These are phyloP conservation scores for Colletotrichum gigasporum DNA, from an alignment of 2,329 filamentous ascomycete species.

Conservation along the genomic window DNA sequence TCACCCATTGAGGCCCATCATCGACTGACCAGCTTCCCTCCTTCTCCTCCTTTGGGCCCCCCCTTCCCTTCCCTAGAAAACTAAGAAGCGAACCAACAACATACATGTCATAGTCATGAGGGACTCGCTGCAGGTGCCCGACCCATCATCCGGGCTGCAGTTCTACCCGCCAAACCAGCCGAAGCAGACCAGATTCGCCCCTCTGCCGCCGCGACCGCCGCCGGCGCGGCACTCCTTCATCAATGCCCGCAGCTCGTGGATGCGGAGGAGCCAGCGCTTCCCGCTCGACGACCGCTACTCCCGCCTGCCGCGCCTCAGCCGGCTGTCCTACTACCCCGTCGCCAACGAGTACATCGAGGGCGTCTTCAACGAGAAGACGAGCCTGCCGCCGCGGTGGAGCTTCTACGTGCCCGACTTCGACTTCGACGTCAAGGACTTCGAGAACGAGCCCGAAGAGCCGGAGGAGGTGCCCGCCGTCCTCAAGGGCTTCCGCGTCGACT, in stretches of 20 bases:
- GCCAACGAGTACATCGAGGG: slow-evolving; percentile 33
- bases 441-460: not conserved
- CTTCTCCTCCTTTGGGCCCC: slow-evolving; percentile 1
- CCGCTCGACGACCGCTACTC: not conserved
- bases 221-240: slow-evolving; percentile 13
- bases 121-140: slow-evolving; percentile 19
- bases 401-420: slow-evolving; percentile 34
- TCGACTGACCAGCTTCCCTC: slow-evolving; percentile 4
- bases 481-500: slow-evolving; percentile 66
- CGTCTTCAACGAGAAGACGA: slow-evolving; percentile 32
- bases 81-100: not conserved
- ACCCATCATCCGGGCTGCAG: slow-evolving; percentile 18
- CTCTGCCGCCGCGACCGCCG: slow-evolving; percentile 19
- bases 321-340: slow-evolving; percentile 29
- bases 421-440: slow-evolving; percentile 30
- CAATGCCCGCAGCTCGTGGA: slow-evolving; percentile 27
- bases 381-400: slow-evolving; percentile 31
- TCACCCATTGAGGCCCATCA: slow-evolving; percentile 27
- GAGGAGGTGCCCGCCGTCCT: slow-evolving; percentile 3
- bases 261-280: slow-evolving; percentile 22
- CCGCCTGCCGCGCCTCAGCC: slow-evolving; percentile 19
- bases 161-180: not conserved
- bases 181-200: slow-evolving; percentile 30
- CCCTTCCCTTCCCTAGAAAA: not conserved
- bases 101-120: too few species aligned